Base-by-base conservation (phyloP, 768 basidiomycete species). In the Boletus tylopilopsis region DNA sequence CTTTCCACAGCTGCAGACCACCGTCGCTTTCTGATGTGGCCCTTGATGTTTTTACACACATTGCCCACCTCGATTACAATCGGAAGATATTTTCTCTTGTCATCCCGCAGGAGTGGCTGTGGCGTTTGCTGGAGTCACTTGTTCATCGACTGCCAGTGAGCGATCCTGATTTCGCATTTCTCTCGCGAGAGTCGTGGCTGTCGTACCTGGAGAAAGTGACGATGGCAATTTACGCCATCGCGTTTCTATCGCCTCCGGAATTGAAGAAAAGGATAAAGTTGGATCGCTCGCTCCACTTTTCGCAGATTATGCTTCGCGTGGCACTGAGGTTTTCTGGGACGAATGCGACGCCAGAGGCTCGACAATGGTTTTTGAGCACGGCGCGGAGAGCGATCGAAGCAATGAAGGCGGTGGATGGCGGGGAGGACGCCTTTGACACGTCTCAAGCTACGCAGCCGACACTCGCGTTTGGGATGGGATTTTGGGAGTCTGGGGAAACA, bases 381-480 rank as follows among this genome's bases (percentile, higher is more conserved):
- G 75, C 82, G 35, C 79, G 84, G 50, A 76, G 90, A 53, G 81
- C 81, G 7, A 73, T 90, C 29, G 90, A 93, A 66, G 75, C 85
- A 3, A 74, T 90, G 76, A 90, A 89, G 64, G 69, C 89, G 30
- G 69, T 93, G 47, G 90, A 93, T 63, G 85, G 84, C 54, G 82
- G 74, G 10, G 79, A 81, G 56, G 90, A 92, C 62, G 74, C 79
- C 32, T 87, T 89, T 55, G 89, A 90, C 60, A 79, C 76, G 5
- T 73, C 82, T 3, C 81, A 84, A 54, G 67, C 81, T 18, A 69
- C 71, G 18, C 73, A 73, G 42, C 77, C 88, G 5, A 78, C 80
- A 4, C 74, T 92, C 43, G 75, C 85, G 5, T 92, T 90, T 63
- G 90, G 89, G n/a, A 87, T 92, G 78, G 90, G 87, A 13, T 90